These are phyloP conservation scores for Casuarina cunninghamiana DNA, from an alignment of 306 rosid species.

Conservation along the genomic window DNA sequence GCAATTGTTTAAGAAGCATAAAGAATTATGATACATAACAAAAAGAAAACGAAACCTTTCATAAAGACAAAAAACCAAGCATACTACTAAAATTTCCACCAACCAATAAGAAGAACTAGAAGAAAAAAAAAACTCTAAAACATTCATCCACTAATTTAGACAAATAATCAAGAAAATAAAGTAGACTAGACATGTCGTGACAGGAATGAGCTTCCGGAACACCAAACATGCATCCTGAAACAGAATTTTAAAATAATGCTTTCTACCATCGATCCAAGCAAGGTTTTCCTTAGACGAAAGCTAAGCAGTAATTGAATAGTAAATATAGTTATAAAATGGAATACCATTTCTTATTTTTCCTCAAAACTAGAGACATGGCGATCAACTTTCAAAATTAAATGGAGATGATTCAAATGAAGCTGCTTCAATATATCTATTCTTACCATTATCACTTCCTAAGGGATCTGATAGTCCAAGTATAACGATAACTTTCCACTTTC, in stretches of 20 bases:
- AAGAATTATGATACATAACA: background rate
- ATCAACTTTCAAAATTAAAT: background rate
- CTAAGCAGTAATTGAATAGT: too few species aligned
- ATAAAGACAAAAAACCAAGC: background rate
- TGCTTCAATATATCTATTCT: background rate
- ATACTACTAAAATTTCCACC: background rate
- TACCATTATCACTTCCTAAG: background rate
- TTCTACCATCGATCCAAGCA: background rate
- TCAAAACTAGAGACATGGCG: background rate
- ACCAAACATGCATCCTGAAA: background rate
- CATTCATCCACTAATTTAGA: background rate
- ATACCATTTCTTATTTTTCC: background rate
- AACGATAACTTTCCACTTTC: background rate
- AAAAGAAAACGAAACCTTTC: background rate
- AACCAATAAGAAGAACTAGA: background rate
- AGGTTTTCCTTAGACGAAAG: too few species aligned
- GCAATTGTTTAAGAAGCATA: background rate
- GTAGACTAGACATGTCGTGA: background rate
- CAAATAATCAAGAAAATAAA: background rate
- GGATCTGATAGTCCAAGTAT: background rate
- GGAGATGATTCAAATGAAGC: background rate
- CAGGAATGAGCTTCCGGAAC: background rate
- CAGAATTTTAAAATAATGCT: background rate
- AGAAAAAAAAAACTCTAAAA: background rate
- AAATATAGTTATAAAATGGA: too few species aligned